Conservation (phyloP, 2,329 filamentous ascomycete species). For the Talaromyces sp. region DNA sequence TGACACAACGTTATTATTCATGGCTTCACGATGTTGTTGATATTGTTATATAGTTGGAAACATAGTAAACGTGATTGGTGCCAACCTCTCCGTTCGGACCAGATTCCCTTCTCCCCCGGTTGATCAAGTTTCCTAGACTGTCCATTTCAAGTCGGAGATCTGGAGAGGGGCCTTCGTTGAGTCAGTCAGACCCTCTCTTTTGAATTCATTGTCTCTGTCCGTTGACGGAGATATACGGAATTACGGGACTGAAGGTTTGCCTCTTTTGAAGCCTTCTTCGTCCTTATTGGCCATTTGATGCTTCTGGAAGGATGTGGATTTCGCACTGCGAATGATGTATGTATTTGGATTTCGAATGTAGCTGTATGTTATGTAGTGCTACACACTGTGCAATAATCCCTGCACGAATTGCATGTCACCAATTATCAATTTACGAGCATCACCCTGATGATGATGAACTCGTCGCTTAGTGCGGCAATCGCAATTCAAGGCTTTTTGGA, state of each 20-base stretch:
- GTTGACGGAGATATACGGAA: not conserved
- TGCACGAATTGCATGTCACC: not conserved
- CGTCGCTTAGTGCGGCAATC: slow-evolving; percentile 4
- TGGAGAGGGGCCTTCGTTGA: not conserved
- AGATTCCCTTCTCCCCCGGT: not conserved
- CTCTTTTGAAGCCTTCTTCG: not conserved
- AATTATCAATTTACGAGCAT: not conserved
- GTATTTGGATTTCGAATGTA: not conserved
- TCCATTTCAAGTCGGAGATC: not conserved
- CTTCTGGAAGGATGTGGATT: slow-evolving; percentile 3
- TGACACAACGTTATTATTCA: slow-evolving; percentile 13
- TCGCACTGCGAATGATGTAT: not conserved
- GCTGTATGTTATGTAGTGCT: not conserved
- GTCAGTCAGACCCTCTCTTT: not conserved
- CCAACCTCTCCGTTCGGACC: not conserved
- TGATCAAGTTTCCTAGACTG: not conserved
- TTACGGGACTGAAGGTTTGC: not conserved
- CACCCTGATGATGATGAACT: not conserved
- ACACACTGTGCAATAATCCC: not conserved
- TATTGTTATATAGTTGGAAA: not conserved
- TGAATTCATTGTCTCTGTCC: not conserved
- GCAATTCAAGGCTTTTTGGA: not conserved
- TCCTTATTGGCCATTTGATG: not conserved
- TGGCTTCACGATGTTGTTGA: not conserved
- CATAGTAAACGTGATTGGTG: not conserved